Evolutionary conservation across 2,329 filamentous ascomycete species (phyloP).

Genomic region (Phialocephala sp.): DNA sequence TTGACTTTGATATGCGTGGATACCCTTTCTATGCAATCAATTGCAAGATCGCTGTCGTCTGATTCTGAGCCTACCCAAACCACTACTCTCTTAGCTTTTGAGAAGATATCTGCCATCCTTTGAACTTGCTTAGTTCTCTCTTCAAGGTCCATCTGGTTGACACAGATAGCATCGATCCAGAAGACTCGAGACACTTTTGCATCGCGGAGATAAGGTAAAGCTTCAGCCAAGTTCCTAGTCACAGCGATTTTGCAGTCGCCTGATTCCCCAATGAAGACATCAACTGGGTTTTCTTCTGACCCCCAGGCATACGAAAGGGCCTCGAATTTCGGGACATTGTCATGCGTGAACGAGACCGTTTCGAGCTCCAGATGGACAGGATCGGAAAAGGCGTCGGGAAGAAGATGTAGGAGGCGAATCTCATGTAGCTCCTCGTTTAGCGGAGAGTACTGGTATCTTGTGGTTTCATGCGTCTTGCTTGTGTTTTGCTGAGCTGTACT

Average conservation of each 20-base stretch:
- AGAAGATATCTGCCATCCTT: conserved; percentile 35
- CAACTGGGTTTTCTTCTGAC: conserved; percentile 11
- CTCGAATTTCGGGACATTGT: conserved; percentile 13
- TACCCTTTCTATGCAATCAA: conserved; percentile 8
- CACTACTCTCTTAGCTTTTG: conserved; percentile 24
- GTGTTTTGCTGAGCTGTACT: background rate
- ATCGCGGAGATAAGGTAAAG: conserved; percentile 20
- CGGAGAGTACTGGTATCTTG: background rate
- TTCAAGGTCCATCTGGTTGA: conserved; percentile 30
- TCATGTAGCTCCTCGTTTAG: background rate
- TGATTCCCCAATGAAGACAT: conserved; percentile 11
- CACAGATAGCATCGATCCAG: conserved; percentile 32
- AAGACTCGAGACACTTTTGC: conserved; percentile 19
- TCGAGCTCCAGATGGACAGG: conserved; percentile 1
- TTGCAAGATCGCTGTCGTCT: conserved; percentile 12
- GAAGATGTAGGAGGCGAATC: conserved; percentile 2
- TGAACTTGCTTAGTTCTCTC: conserved; percentile 33
- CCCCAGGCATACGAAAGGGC: conserved; percentile 26
- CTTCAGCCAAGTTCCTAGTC: conserved; percentile 21
- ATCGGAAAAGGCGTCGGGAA: background rate
- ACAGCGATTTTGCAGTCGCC: background rate
- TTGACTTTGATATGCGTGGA: conserved; percentile 10
- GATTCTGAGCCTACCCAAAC: conserved; percentile 24
- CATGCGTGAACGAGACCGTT: background rate
- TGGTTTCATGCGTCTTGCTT: background rate